A percentile compares a stretch with the other conserved stretches of the same genome.
Conservation (phyloP, 2,329 filamentous ascomycete species). For the Fusarium xylarioides region DNA sequence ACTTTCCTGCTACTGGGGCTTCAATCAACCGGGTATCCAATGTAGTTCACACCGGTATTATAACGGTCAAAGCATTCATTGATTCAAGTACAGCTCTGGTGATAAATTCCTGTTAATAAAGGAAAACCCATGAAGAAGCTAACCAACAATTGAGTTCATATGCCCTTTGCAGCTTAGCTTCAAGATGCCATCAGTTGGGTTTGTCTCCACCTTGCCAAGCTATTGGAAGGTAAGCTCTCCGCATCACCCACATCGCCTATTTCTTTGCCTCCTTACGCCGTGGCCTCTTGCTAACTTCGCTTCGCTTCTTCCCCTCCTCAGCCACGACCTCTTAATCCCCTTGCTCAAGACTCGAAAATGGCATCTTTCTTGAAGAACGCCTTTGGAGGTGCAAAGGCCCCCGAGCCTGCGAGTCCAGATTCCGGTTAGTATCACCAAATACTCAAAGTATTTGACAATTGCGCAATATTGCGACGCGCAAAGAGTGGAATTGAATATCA, state of each 20-base stretch:
- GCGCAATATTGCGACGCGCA: slow-evolving; percentile 30
- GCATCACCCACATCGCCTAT: slow-evolving; percentile 33
- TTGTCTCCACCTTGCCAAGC: slow-evolving; percentile 33
- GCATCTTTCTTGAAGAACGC: slow-evolving; percentile 72
- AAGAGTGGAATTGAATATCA: slow-evolving; percentile 6
- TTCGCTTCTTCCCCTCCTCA: slow-evolving; percentile 20
- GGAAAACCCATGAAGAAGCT: background rate
- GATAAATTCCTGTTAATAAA: background rate
- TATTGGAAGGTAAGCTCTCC: slow-evolving; percentile 35
- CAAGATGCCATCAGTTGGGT: slow-evolving; percentile 15
- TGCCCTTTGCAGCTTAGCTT: slow-evolving; percentile 28
- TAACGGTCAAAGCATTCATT: background rate
- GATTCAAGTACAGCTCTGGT: background rate
- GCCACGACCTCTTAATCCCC: slow-evolving; percentile 32
- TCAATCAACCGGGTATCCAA: background rate
- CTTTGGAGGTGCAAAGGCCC: slow-evolving; percentile 71
- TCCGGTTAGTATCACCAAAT: slow-evolving; percentile 64
- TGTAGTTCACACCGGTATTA: background rate
- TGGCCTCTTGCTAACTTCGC: slow-evolving; percentile 33
- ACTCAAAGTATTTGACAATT: background rate
- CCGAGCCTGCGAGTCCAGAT: slow-evolving; percentile 64
- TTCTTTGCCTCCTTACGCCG: slow-evolving; percentile 39
- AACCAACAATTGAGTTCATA: slow-evolving; percentile 12
- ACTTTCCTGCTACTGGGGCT: background rate
- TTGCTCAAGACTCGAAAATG: slow-evolving; percentile 53